Conservation (phyloP, 1,284 basidiomycete species). For the Austropuccinia psidii region DNA sequence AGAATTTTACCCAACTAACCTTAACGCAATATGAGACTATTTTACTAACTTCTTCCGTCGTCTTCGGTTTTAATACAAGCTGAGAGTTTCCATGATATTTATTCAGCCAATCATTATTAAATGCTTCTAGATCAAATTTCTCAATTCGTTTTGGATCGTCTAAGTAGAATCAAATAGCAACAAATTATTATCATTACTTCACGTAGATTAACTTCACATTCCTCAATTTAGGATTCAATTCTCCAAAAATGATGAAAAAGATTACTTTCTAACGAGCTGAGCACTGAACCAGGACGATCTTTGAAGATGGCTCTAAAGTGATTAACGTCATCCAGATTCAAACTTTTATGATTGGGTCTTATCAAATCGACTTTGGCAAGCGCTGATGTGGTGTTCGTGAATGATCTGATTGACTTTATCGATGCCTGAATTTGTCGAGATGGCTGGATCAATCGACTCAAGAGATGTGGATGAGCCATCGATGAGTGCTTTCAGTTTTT, state of each 20-base stretch:
- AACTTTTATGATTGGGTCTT: constrained; percentile 7
- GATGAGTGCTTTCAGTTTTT: too few species aligned
- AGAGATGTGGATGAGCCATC: too few species aligned
- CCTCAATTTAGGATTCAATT: not conserved
- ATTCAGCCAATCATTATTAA: constrained; percentile 37
- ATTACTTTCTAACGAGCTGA: constrained; percentile 20
- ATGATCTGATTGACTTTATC: too few species aligned
- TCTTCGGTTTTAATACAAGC: constrained; percentile 26
- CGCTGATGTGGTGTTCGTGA: too few species aligned
- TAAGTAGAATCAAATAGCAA: too few species aligned
- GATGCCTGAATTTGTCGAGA: too few species aligned
- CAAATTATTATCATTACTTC: not conserved
- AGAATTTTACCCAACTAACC: constrained; percentile 57
- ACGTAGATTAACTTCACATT: not conserved
- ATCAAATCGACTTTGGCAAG: not conserved
- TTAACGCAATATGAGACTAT: constrained; percentile 23
- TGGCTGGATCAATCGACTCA: too few species aligned
- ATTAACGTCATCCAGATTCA: constrained; percentile 8
- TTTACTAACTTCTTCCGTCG: constrained; percentile 14
- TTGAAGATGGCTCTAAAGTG: constrained; percentile 6
- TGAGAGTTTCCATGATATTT: constrained; percentile 32
- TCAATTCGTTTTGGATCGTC: constrained; percentile 15
- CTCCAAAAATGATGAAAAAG: not conserved
- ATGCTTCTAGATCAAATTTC: constrained; percentile 22
- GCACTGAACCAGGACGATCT: constrained; percentile 1